These are phyloP conservation scores for Plantago elongata DNA, from an alignment of 257 asterid species.

Conservation along the genomic window DNA sequence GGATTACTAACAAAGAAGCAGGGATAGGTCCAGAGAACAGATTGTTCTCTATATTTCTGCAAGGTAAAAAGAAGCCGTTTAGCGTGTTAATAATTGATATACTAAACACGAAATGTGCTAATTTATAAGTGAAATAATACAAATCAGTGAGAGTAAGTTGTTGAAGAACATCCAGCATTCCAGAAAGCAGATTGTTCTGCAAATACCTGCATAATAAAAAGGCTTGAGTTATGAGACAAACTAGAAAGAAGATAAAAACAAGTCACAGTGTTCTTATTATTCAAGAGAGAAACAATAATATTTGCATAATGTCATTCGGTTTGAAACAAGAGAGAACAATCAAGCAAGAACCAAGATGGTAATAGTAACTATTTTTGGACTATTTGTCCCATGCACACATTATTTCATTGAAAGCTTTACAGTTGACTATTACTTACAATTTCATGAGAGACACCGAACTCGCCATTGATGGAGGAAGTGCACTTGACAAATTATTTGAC, in stretches of 20 bases:
- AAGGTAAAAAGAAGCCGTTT: slow-evolving; percentile 7
- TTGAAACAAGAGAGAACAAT: too few species aligned
- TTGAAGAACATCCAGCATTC: slow-evolving; percentile 77
- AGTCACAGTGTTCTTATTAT: not conserved
- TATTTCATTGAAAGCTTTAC: not conserved
- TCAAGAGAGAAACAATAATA: too few species aligned
- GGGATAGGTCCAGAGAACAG: slow-evolving; percentile 96
- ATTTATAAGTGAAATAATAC: slow-evolving; percentile 33
- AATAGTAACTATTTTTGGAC: not conserved
- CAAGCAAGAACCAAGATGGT: not conserved
- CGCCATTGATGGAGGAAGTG: slow-evolving; percentile 78
- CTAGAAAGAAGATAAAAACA: not conserved
- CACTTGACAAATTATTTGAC: slow-evolving; percentile 58
- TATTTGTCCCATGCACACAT: not conserved
- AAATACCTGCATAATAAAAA: slow-evolving; percentile 50
- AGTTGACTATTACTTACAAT: slow-evolving; percentile 46
- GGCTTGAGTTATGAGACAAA: not conserved
- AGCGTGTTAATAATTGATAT: slow-evolving; percentile 15
- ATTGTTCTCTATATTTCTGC: slow-evolving; percentile 81
- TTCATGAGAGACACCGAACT: slow-evolving; percentile 50
- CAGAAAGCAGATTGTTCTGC: slow-evolving; percentile 79
- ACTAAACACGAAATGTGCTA: slow-evolving; percentile 8
- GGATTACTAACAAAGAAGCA: slow-evolving; percentile 46
- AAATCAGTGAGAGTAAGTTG: slow-evolving; percentile 70
- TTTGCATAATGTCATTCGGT: too few species aligned